phyloP scores from a whole-genome alignment of 176 grass and related monocot genomes.

The Luzula sylvatica region DNA sequence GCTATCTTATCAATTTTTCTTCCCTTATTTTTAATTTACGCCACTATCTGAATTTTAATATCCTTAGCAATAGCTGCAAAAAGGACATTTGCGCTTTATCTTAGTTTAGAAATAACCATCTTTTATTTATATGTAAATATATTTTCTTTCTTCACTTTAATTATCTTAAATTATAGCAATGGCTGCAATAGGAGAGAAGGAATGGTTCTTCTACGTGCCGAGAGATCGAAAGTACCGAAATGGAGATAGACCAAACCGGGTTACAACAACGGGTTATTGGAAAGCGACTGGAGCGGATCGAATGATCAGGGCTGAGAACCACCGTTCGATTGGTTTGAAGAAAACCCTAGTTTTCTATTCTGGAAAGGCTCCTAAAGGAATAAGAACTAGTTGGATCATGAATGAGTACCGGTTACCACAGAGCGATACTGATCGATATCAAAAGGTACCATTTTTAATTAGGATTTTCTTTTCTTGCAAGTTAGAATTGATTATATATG shows the following conservation, averaged over 20 bases:
- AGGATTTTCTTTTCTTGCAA: neutral
- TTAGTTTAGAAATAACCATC: too few species aligned
- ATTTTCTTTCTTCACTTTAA: conserved; percentile 2
- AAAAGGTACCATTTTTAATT: conserved; percentile 43
- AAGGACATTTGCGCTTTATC: neutral
- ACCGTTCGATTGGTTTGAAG: conserved; percentile 71
- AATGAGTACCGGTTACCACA: conserved; percentile 90
- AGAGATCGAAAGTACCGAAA: conserved; percentile 94
- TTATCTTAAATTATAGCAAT: conserved; percentile 33
- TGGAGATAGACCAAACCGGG: conserved; percentile 87
- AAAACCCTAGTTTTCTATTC: conserved; percentile 99
- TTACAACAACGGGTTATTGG: conserved; percentile 94
- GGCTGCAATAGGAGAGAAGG: conserved; percentile 96
- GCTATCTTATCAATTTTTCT: too few species aligned
- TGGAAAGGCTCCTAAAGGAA: conserved; percentile 92
- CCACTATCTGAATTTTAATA: too few species aligned
- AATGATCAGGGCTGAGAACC: conserved; percentile 55
- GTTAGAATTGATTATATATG: neutral
- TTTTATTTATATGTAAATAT: too few species aligned
- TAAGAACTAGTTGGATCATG: conserved; percentile 93
- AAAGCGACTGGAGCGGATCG: conserved; percentile 93
- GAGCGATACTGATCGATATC: conserved; percentile 43
- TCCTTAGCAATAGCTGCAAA: neutral
- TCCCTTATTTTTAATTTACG: too few species aligned
- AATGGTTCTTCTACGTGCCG: conserved; percentile 99